These are phyloP conservation scores for Ordospora colligata DNA, from an alignment of 371 early-diverging fungal species.

Conservation along the genomic window DNA sequence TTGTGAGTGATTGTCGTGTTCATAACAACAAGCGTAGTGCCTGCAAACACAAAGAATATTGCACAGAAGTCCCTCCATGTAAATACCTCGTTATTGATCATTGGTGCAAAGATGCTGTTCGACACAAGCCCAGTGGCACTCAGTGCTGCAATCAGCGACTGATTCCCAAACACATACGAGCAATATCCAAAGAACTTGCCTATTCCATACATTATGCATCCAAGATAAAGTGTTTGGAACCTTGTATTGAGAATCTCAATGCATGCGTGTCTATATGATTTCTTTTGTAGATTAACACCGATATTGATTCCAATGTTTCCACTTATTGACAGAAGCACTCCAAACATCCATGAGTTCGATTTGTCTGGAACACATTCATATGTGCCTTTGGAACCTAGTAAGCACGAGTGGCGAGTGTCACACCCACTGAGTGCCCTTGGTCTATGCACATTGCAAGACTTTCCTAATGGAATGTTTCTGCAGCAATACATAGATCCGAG, in stretches of 20 bases:
- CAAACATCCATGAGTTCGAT: conserved; percentile 62
- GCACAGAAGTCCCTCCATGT: conserved; percentile 68
- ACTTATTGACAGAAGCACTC: conserved; percentile 66
- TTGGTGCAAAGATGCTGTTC: conserved; percentile 72
- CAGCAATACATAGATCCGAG: conserved; percentile 56
- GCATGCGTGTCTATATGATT: conserved; percentile 64
- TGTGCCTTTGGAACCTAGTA: conserved; percentile 35
- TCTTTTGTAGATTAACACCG: conserved; percentile 76
- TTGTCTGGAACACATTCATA: conserved; percentile 55
- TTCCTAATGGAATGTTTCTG: conserved; percentile 52
- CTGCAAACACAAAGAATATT: conserved; percentile 68
- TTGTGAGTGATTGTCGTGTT: conserved; percentile 64
- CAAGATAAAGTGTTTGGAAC: conserved; percentile 60
- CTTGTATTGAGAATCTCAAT: conserved; percentile 28
- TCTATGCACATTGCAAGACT: conserved; percentile 53
- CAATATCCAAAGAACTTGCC: conserved; percentile 69
- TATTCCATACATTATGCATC: conserved; percentile 66
- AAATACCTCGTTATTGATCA: conserved; percentile 69
- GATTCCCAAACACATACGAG: conserved; percentile 73
- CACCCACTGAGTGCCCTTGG: conserved; percentile 58
- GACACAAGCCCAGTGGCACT: conserved; percentile 71
- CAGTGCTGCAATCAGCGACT: conserved; percentile 71
- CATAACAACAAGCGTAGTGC: conserved; percentile 68
- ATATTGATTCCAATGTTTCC: conserved; percentile 69
- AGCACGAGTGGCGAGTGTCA: conserved; percentile 49